Evolutionary conservation across 2,329 filamentous ascomycete species (phyloP).

Genomic region (Teratosphaeria pseudoeucalypti): DNA sequence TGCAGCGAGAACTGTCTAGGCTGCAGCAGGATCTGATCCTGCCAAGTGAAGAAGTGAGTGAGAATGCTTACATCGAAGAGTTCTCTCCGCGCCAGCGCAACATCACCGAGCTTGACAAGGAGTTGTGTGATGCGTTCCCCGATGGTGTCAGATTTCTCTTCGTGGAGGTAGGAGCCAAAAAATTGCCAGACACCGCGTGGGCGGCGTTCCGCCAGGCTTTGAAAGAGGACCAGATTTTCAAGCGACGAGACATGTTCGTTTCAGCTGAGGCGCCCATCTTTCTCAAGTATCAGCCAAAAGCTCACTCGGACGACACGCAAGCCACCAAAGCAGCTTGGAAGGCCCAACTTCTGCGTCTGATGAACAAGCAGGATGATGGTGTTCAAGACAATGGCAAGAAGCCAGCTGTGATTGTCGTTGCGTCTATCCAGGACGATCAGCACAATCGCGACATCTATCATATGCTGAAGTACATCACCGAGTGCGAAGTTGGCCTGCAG

Average conservation of each 20-base stretch:
- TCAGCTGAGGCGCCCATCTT: not conserved
- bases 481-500: not conserved
- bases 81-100: not conserved
- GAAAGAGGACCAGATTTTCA: not conserved
- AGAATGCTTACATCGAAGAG: not conserved
- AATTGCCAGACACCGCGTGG: not conserved
- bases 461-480: not conserved
- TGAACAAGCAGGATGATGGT: not conserved
- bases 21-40: not conserved
- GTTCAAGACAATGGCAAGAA: not conserved
- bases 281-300: not conserved
- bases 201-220: not conserved
- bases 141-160: not conserved
- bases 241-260: not conserved
- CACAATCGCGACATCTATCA: not conserved
- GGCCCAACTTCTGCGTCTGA: not conserved
- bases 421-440: not conserved
- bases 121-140: not conserved
- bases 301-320: not conserved
- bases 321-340: not conserved
- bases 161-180: not conserved
- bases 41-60: not conserved
- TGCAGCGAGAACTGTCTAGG: not conserved
- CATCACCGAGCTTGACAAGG: not conserved
- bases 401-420: not conserved